A percentile compares a stretch with the other conserved stretches of the same genome.
phyloP scores from a whole-genome alignment of 768 basidiomycete genomes.

The Galerina marginata region DNA sequence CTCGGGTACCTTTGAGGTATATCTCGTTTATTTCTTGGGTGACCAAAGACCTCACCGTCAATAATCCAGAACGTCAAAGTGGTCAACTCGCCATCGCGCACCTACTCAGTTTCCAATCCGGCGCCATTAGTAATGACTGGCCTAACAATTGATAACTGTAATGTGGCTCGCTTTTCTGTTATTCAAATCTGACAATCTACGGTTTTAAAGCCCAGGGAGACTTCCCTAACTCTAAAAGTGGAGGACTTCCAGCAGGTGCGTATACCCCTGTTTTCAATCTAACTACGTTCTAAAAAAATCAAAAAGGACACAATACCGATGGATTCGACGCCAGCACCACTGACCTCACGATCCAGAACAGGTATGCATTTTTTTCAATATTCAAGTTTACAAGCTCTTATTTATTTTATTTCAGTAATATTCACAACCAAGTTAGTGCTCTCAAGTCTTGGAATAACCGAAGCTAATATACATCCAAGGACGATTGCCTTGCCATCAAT shows the following conservation, averaged over 20 bases:
- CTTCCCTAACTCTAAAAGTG: conserved; percentile 54
- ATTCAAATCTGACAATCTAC: neutral
- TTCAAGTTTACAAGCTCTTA: neutral
- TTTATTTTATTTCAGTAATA: conserved; percentile 24
- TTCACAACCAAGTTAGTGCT: conserved; percentile 45
- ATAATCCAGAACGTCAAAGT: conserved; percentile 40
- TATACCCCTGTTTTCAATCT: neutral
- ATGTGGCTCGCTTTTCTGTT: conserved; percentile 15
- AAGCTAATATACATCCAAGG: conserved; percentile 28
- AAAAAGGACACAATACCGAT: conserved; percentile 53
- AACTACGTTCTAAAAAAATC: no score
- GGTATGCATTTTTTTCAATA: conserved; percentile 31
- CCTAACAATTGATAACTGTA: conserved; percentile 62
- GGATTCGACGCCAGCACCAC: conserved; percentile 50
- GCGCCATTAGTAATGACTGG: conserved; percentile 47
- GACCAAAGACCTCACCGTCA: no score
- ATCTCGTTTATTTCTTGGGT: no score
- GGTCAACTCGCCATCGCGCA: conserved; percentile 46
- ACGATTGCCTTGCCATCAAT: conserved; percentile 68
- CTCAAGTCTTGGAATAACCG: neutral
- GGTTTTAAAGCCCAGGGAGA: conserved; percentile 52
- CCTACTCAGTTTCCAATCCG: conserved; percentile 45
- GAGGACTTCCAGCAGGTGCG: conserved; percentile 47
- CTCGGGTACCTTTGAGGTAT: conserved; percentile 40
- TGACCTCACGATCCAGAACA: conserved; percentile 44